Evolutionary conservation across 2,329 filamentous ascomycete species (phyloP).

Genomic region (Trematosphaeria pertusa): DNA sequence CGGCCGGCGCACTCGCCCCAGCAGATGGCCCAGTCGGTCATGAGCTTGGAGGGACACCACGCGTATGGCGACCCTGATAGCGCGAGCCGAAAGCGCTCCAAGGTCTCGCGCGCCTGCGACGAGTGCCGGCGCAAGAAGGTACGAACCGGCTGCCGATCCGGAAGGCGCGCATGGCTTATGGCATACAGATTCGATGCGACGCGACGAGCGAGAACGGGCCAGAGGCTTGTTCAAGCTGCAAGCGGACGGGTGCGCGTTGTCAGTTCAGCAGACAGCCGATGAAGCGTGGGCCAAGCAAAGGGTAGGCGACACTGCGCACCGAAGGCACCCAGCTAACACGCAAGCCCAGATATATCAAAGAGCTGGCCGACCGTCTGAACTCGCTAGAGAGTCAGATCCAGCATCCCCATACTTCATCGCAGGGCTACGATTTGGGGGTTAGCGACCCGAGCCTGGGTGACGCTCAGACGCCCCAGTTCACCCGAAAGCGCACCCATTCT

Average conservation of each 20-base stretch:
- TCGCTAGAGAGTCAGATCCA: slow-evolving; percentile 48
- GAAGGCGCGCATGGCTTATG: slow-evolving; percentile 19
- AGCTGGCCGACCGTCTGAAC: slow-evolving; percentile 48
- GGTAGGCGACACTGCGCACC: slow-evolving; percentile 25
- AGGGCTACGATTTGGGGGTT: slow-evolving; percentile 41
- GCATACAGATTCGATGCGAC: slow-evolving; percentile 47
- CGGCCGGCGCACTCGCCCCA: slow-evolving; percentile 48
- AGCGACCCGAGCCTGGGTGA: slow-evolving; percentile 39
- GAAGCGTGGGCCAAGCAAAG: slow-evolving; percentile 52
- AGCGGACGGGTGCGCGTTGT: slow-evolving; percentile 48
- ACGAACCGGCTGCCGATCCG: not conserved
- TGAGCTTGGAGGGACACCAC: slow-evolving; percentile 45
- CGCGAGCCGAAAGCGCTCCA: slow-evolving; percentile 45
- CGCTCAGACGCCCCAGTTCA: slow-evolving; percentile 40
- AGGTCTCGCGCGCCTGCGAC: slow-evolving; percentile 52
- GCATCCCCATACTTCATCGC: slow-evolving; percentile 30
- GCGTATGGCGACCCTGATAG: slow-evolving; percentile 45
- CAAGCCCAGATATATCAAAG: slow-evolving; percentile 48
- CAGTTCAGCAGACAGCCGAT: slow-evolving; percentile 51
- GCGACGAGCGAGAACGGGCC: slow-evolving; percentile 50
- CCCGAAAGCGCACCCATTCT: slow-evolving; percentile 47
- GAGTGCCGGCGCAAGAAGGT: slow-evolving; percentile 52
- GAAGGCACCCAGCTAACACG: slow-evolving; percentile 15
- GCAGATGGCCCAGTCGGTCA: slow-evolving; percentile 48
- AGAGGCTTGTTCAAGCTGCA: slow-evolving; percentile 50